Base-by-base conservation (phyloP, 768 basidiomycete species). In the Plicaturopsis crispa region DNA sequence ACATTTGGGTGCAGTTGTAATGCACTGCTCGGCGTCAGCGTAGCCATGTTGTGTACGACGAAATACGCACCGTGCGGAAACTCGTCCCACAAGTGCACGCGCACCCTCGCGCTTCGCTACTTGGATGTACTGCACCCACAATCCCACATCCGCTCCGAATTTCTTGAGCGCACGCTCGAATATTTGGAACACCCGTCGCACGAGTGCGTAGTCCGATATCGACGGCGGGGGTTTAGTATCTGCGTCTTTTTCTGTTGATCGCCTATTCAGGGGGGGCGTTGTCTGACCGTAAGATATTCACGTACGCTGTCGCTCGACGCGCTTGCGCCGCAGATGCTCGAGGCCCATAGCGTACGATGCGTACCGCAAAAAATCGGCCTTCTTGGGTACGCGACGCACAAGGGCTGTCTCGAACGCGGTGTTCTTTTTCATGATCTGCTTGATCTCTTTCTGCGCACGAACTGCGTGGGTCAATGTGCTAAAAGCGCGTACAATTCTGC, bases 71-170 rank as follows among this genome's bases (percentile, higher is more conserved):
- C 85, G 78, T 21, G 88, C 92, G 14, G 82, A 79, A 33, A 92
- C 80, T 26, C 85, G 72, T 3, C 84, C 83, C 2, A 90, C 85
- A 16, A 94, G 67, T 31, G 84, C 76, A 12, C 76, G 67, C 32
- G 91, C 90, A 0, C 79, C 78, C 53, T 89, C 81, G 33, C 75
- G 70, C 57, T 87, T 83, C 1, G 90, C 91, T 16, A 89, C 70
- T 41, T 87, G 71, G 34, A 93, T 79, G 53, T 94, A 96, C 47
- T 92, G 83, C 34, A 86, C 64, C 92, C 92, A 97, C 6, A 93
- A 70, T 3, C 71, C 79, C 4, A 94, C 69, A 55, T 97, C 92
- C 7, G 73, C 73, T 50, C 88, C 89, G 73, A 97, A 96, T 52
- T 82, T 85, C 54, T 75, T 80, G 16, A 92, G 67, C 2, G 88